Conservation (phyloP, 768 basidiomycete species). For the Lenzites betulinus region DNA sequence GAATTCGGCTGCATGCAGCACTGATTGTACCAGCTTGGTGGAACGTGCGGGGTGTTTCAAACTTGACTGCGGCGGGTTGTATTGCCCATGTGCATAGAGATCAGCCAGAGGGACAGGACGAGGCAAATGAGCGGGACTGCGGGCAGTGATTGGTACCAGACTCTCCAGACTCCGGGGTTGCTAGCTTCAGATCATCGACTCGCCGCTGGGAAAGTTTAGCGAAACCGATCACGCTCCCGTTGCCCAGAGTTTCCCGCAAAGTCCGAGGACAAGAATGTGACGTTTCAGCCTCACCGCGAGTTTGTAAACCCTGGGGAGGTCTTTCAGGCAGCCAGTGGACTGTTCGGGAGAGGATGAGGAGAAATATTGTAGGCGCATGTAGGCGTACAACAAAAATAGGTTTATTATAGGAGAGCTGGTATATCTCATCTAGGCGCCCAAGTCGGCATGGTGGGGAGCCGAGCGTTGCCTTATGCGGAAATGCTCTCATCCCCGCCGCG, state of each 20-base stretch:
- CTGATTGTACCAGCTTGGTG: neutral
- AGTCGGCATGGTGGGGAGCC: neutral
- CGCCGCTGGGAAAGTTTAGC: constrained; percentile 15
- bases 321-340: neutral
- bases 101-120: constrained; percentile 5
- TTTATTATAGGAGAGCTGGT: neutral
- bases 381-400: neutral
- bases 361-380: constrained; percentile 15
- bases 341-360: neutral
- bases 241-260: neutral
- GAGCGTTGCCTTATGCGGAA: neutral
- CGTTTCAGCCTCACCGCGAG: neutral
- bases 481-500: neutral
- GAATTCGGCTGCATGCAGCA: neutral
- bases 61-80: neutral
- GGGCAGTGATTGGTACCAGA: constrained; percentile 5
- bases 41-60: neutral
- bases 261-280: neutral
- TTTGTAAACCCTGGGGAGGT: neutral
- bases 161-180: neutral
- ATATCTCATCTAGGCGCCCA: neutral
- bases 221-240: neutral
- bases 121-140: constrained; percentile 8
- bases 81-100: neutral
- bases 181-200: constrained; percentile 8